These are phyloP conservation scores for Jackrogersella minutella DNA, from an alignment of 495 filamentous ascomycete species.

Conservation along the genomic window DNA sequence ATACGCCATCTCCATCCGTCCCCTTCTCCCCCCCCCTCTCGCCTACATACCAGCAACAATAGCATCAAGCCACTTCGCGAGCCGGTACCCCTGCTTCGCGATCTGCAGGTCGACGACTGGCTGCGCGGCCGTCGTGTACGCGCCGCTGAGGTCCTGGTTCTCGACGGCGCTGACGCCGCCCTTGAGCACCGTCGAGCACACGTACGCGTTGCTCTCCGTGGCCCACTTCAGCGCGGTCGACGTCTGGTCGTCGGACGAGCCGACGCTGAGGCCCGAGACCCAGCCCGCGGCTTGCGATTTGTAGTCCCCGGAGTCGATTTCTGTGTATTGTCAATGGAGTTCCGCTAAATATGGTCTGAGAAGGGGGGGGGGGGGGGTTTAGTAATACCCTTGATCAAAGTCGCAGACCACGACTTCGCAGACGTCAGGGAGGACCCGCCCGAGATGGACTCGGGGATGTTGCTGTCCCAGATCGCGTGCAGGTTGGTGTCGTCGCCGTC, in stretches of 20 bases:
- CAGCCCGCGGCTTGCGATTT: constrained; percentile 55
- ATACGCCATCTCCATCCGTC: neutral
- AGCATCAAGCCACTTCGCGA: constrained; percentile 46
- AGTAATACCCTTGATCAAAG: constrained; percentile 42
- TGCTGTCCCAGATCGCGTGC: constrained; percentile 70
- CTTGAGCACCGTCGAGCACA: constrained; percentile 63
- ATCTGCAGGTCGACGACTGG: constrained; percentile 68
- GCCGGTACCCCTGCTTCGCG: constrained; percentile 67
- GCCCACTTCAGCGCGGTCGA: constrained; percentile 61
- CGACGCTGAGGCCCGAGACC: constrained; percentile 58
- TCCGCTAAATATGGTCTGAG: too few species aligned
- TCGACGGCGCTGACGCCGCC: constrained; percentile 59
- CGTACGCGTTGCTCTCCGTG: constrained; percentile 62
- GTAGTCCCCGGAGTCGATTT: constrained; percentile 60
- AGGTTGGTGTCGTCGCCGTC: constrained; percentile 64
- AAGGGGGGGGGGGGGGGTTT: neutral
- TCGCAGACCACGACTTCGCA: constrained; percentile 50
- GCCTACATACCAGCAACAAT: constrained; percentile 39
- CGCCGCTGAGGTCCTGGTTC: constrained; percentile 56
- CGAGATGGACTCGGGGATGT: constrained; percentile 65
- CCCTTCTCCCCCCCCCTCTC: neutral
- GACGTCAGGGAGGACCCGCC: constrained; percentile 53
- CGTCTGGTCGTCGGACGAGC: constrained; percentile 39
- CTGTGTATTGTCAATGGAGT: constrained; percentile 16
- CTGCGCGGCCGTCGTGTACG: constrained; percentile 61